Conservation (phyloP, 768 basidiomycete genomes). For the Termitomyces sp. region DNA sequence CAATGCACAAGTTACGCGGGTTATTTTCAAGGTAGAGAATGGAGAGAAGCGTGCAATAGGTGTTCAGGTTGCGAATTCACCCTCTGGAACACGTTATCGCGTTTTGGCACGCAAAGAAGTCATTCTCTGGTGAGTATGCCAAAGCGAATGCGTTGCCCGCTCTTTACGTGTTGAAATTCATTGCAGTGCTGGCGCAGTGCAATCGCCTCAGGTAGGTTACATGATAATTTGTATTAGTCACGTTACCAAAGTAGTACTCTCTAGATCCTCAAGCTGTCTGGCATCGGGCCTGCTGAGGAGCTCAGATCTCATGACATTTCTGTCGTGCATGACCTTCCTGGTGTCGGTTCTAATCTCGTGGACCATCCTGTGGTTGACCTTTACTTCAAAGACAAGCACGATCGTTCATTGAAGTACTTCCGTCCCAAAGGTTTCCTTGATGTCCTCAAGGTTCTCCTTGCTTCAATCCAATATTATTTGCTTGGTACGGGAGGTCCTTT, state of each 20-base stretch:
- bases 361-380: constrained; percentile 61
- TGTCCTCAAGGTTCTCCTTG: constrained; percentile 23
- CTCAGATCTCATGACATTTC: constrained; percentile 48
- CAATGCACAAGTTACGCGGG: constrained; percentile 47
- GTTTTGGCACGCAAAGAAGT: constrained; percentile 53
- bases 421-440: constrained; percentile 20
- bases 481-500: constrained; percentile 42
- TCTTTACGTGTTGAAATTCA: not conserved
- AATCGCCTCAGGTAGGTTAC: constrained; percentile 45
- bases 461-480: constrained; percentile 33
- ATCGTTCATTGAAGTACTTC: constrained; percentile 36
- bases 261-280: constrained; percentile 67
- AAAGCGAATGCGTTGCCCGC: not conserved
- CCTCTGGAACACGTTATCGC: constrained; percentile 32
- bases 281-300: constrained; percentile 63
- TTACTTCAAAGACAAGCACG: constrained; percentile 45
- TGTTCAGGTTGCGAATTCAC: constrained; percentile 48
- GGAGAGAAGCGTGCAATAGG: constrained; percentile 45
- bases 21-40: constrained; percentile 44
- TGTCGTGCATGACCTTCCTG: constrained; percentile 56
- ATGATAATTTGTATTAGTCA: not conserved
- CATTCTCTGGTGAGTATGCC: constrained; percentile 47
- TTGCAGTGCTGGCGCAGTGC: constrained; percentile 50
- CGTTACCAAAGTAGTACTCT: not conserved
- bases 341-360: constrained; percentile 67